phyloP scores from a whole-genome alignment of 2,329 filamentous ascomycete genomes.

The Nemania abortiva region DNA sequence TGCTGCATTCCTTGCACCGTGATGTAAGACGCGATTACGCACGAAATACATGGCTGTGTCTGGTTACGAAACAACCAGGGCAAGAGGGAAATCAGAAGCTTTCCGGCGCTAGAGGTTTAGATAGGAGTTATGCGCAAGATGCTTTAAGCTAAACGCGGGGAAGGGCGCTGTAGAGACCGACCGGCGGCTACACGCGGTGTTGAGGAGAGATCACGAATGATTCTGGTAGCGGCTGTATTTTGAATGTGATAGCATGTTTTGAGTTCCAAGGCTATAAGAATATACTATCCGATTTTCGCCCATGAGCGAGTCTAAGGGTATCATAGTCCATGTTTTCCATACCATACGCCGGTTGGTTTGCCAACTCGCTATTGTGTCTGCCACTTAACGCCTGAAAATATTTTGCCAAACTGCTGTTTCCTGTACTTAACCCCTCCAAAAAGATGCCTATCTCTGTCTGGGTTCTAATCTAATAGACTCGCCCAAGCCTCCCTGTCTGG shows the following conservation, averaged over 20 bases:
- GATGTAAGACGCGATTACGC: no score
- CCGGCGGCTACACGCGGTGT: no score
- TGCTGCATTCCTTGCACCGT: no score
- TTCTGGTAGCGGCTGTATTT: neutral
- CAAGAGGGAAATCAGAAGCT: no score
- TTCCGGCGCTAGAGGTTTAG: no score
- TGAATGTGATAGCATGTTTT: neutral
- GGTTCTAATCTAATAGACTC: conserved; percentile 15
- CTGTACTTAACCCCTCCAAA: neutral
- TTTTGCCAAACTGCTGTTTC: neutral
- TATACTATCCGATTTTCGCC: conserved; percentile 2
- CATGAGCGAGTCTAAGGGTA: conserved; percentile 40
- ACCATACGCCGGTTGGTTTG: conserved; percentile 15
- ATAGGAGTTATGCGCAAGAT: no score
- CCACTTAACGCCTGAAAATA: conserved; percentile 21
- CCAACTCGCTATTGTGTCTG: neutral
- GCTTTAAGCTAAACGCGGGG: no score
- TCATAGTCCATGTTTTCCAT: conserved; percentile 35
- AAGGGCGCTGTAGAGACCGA: no score
- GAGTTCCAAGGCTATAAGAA: neutral
- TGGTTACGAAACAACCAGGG: no score
- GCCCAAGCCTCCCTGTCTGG: conserved; percentile 44
- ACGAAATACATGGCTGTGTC: no score
- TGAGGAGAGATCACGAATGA: neutral
- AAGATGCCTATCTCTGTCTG: neutral